Evolutionary conservation across 2,329 filamentous ascomycete species (phyloP).

Genomic region (Colletotrichum sp.): DNA sequence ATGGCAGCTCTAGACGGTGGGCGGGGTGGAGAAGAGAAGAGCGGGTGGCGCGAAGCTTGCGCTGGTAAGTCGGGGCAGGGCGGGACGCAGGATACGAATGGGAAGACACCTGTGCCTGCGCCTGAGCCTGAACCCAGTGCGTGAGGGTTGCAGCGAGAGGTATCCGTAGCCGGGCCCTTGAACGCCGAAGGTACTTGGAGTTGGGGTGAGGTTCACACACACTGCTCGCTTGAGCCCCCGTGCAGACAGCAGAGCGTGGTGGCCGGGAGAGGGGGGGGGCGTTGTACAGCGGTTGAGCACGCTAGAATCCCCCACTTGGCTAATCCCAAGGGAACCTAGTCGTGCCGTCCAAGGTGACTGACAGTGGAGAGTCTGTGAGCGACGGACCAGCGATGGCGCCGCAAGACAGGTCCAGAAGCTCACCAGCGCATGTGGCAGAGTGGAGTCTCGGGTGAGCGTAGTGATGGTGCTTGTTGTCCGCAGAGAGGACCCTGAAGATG

Average conservation of each 20-base stretch:
- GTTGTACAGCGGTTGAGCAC: constrained; percentile 10
- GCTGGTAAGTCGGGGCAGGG: constrained; percentile 13
- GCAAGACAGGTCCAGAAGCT: constrained; percentile 16
- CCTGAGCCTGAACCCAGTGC: constrained; percentile 6
- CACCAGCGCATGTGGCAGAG: constrained; percentile 16
- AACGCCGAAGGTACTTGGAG: constrained; percentile 10
- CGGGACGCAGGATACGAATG: constrained; percentile 18
- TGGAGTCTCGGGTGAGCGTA: constrained; percentile 8
- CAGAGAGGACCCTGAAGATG: constrained; percentile 19
- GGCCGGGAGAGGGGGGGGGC: constrained; percentile 2
- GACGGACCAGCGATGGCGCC: constrained; percentile 13
- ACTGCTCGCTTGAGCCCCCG: constrained; percentile 16
- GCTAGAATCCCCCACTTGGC: constrained; percentile 15
- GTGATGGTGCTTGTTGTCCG: constrained; percentile 1
- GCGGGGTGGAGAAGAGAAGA: constrained; percentile 19
- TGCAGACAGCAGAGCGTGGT: constrained; percentile 6
- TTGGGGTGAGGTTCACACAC: constrained; percentile 10
- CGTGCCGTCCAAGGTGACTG: constrained; percentile 5
- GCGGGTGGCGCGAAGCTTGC: constrained; percentile 21
- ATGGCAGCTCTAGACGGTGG: constrained; percentile 21
- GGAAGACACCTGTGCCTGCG: constrained; percentile 17
- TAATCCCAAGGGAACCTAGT: constrained; percentile 20
- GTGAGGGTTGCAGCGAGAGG: constrained; percentile 7
- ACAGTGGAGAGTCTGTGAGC: constrained; percentile 17
- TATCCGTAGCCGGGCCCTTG: constrained; percentile 1